These are phyloP conservation scores for Ceratobasidium sp. DNA, from an alignment of 1,284 basidiomycete species.

Conservation along the genomic window DNA sequence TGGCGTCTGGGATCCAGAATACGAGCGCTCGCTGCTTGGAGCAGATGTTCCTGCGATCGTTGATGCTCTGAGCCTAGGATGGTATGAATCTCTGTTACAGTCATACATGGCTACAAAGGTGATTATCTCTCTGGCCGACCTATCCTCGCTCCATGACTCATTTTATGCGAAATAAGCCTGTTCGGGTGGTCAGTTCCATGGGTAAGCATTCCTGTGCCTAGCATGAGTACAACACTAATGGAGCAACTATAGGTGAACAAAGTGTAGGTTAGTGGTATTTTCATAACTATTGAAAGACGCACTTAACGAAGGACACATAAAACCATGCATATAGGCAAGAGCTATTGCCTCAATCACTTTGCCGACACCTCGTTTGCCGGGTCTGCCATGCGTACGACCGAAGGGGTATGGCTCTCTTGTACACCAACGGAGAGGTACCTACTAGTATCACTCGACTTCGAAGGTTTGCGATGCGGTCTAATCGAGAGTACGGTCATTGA, in stretches of 20 bases:
- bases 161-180: slow-evolving; percentile 53
- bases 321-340: slow-evolving; percentile 28
- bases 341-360: slow-evolving; percentile 65
- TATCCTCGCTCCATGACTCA: not conserved
- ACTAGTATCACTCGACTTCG: slow-evolving; percentile 67
- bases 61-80: slow-evolving; percentile 62
- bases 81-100: slow-evolving; percentile 69
- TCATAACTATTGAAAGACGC: not conserved
- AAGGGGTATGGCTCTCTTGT: slow-evolving; percentile 63
- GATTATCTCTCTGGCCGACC: slow-evolving; percentile 25
- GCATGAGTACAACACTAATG: not conserved
- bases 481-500: too few relatives aligned
- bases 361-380: slow-evolving; percentile 69
- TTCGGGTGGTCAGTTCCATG: slow-evolving; percentile 70
- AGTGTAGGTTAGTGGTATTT: slow-evolving; percentile 62
- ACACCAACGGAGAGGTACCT: slow-evolving; percentile 63
- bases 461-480: slow-evolving; percentile 52
- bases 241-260: slow-evolving; percentile 56
- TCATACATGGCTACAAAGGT: slow-evolving; percentile 67
- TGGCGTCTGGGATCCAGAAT: slow-evolving; percentile 59
- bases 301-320: not conserved
- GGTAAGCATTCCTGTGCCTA: slow-evolving; percentile 49
- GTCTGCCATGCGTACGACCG: slow-evolving; percentile 68
- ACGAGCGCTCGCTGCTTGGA: slow-evolving; percentile 62
- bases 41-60: slow-evolving; percentile 64